Base-by-base conservation (phyloP, 1,139 yeast species). In the Scheffersomyces stambukii region DNA sequence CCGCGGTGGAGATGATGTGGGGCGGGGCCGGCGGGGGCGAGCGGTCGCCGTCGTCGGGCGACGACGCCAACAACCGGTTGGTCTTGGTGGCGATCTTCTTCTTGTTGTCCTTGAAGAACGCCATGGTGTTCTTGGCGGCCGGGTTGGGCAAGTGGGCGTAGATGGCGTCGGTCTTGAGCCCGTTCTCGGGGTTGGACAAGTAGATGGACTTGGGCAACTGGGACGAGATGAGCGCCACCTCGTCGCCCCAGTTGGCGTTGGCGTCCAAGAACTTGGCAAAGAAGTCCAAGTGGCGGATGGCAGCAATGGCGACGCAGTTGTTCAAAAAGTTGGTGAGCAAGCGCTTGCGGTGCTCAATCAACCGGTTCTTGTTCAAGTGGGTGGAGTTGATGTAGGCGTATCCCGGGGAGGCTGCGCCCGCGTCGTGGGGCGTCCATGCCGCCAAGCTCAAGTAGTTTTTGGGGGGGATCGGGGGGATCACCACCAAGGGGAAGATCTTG, bases 381-480 rank as follows among this genome's bases (percentile, higher is more conserved):
- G 59, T 63, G 4, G 70, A 64, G 36, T 65, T 65, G 31, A 65
- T 64, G 36, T 65, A 66, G 3, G 70, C 48, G 35, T 64, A 63
- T 10, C 8, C 19, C n/a, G 10, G 10, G n/a, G 51, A 32, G 9
- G 12, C 24, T 9, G 25, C 19, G 7, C 25, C 15, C 5, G 11
- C 28, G 16, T 12, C 17, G 12, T 13, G 7, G n/a, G 24, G 8
- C 15, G 17, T 11, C 8, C 13, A 15, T 25, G 60, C 45, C 6
- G 56, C 53, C 25, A 66, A 54, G 27, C 59, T 59, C 25, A 63
- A 48, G 40, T 65, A 67, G 37, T 91, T 95, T 55, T 91, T 91
- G 40, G 89, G 96, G 0, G 98, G 98, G 20, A 93, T 86, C 0
- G 97, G 96, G 2, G 98, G 98, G 5, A 91, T 75, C 5, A 91